phyloP scores from a whole-genome alignment of 306 rosid genomes.

The Glycine soja region DNA sequence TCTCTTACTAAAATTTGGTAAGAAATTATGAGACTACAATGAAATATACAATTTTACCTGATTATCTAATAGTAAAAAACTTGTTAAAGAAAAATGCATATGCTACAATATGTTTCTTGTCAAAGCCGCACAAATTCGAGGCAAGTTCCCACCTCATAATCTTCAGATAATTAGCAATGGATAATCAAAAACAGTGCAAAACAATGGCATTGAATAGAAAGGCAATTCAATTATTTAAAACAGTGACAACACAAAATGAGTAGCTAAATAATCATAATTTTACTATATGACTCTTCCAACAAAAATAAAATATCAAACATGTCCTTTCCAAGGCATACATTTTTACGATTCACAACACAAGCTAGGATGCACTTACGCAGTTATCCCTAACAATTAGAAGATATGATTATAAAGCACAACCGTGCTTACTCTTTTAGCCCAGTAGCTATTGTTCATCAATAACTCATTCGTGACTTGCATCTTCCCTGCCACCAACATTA shows the following conservation, averaged over 20 bases:
- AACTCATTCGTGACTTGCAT: too few relatives aligned
- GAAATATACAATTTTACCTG: neutral
- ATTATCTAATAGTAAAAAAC: neutral
- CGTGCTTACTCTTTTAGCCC: constrained; percentile 87
- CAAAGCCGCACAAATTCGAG: neutral
- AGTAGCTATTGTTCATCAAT: too few relatives aligned
- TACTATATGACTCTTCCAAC: neutral
- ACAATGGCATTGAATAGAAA: constrained; percentile 28
- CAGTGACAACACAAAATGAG: neutral
- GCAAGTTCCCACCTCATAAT: neutral
- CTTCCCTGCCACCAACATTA: too few relatives aligned
- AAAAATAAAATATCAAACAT: neutral
- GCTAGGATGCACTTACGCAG: neutral
- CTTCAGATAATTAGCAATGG: neutral
- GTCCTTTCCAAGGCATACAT: neutral
- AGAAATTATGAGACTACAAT: neutral
- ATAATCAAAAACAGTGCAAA: neutral
- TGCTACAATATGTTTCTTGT: neutral
- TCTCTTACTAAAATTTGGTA: neutral
- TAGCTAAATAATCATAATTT: neutral
- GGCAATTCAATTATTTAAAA: neutral
- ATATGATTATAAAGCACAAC: constrained; percentile 23
- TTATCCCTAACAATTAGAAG: constrained; percentile 1
- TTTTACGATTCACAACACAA: neutral
- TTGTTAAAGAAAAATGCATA: neutral